These are phyloP conservation scores for Candida sithepensis DNA, from an alignment of 805 yeast genomes.

Conservation along the genomic window DNA sequence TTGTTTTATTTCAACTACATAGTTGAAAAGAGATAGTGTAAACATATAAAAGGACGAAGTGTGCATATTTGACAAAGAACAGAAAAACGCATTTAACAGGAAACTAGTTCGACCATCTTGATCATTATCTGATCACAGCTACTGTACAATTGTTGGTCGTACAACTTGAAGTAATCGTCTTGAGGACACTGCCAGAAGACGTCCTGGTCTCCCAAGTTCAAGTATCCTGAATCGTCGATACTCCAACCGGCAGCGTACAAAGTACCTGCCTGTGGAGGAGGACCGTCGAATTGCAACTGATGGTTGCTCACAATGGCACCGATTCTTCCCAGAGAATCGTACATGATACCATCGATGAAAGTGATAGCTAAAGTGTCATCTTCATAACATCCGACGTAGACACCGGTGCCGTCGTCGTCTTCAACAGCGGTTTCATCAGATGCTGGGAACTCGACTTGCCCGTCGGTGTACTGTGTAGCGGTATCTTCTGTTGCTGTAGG, in stretches of 20 bases:
- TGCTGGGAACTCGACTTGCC: slow-evolving; percentile 3
- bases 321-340: slow-evolving; percentile 39
- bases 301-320: slow-evolving; percentile 49
- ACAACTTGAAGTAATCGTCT: slow-evolving; percentile 46
- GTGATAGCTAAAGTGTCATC: slow-evolving; percentile 34
- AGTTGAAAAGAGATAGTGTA: background rate
- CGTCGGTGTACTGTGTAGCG: slow-evolving; percentile 2
- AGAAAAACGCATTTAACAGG: no score
- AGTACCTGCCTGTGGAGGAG: slow-evolving; percentile 37
- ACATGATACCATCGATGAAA: slow-evolving; percentile 35
- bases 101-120: slow-evolving; percentile 33
- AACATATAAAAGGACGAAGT: background rate
- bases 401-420: slow-evolving; percentile 7
- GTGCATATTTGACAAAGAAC: no score
- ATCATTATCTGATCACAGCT: slow-evolving; percentile 39
- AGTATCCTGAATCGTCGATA: slow-evolving; percentile 33
- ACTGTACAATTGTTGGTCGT: slow-evolving; percentile 35
- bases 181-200: slow-evolving; percentile 43
- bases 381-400: slow-evolving; percentile 26
- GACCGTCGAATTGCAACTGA: slow-evolving; percentile 54
- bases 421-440: slow-evolving; percentile 1
- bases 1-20: no score
- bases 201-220: slow-evolving; percentile 40
- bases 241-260: slow-evolving; percentile 40
- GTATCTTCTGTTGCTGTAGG: slow-evolving; percentile 31